phyloP scores from a whole-genome alignment of 495 filamentous ascomycete genomes.

The Mytilinidion resinicola region DNA sequence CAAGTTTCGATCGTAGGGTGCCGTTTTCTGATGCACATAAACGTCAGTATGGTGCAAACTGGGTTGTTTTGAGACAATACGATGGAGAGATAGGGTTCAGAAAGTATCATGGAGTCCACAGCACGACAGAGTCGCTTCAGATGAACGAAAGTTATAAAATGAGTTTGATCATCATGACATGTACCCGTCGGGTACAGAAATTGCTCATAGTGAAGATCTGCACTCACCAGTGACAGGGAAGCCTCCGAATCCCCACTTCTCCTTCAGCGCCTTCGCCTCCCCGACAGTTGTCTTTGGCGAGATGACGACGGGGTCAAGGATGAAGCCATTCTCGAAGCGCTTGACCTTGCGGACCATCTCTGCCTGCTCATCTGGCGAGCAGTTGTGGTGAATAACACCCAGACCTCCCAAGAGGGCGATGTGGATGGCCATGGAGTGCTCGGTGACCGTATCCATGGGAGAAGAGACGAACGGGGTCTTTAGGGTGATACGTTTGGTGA shows the following conservation, averaged over 20 bases:
- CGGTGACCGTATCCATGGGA: conserved; percentile 99
- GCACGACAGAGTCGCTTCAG: conserved; percentile 80
- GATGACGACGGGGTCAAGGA: conserved; percentile 91
- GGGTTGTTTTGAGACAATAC: conserved; percentile 32
- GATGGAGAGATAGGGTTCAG: conserved; percentile 31
- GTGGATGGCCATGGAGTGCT: conserved; percentile 98
- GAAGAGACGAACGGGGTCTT: conserved; percentile 95
- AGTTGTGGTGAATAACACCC: conserved; percentile 99
- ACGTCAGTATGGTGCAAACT: conserved; percentile 23
- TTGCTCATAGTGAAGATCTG: conserved; percentile 1
- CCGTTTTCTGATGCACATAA: conserved; percentile 63
- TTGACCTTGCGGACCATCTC: conserved; percentile 99
- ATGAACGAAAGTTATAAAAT: conserved; percentile 99
- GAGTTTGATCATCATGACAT: conserved; percentile 59
- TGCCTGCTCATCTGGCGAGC: conserved; percentile 86
- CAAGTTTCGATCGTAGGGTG: conserved; percentile 84
- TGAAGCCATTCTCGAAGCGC: conserved; percentile 99
- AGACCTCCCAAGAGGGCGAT: conserved; percentile 96
- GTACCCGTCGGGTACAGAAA: conserved; percentile 9
- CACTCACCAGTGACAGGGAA: conserved; percentile 96
- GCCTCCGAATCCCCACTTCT: conserved; percentile 97
- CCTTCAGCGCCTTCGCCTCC: conserved; percentile 86
- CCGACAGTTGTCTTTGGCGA: conserved; percentile 79
- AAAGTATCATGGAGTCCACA: conserved; percentile 55
- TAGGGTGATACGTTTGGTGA: conserved; percentile 88